phyloP scores from a whole-genome alignment of 2,329 filamentous ascomycete genomes.

The Penicillium sclerotiorum region DNA sequence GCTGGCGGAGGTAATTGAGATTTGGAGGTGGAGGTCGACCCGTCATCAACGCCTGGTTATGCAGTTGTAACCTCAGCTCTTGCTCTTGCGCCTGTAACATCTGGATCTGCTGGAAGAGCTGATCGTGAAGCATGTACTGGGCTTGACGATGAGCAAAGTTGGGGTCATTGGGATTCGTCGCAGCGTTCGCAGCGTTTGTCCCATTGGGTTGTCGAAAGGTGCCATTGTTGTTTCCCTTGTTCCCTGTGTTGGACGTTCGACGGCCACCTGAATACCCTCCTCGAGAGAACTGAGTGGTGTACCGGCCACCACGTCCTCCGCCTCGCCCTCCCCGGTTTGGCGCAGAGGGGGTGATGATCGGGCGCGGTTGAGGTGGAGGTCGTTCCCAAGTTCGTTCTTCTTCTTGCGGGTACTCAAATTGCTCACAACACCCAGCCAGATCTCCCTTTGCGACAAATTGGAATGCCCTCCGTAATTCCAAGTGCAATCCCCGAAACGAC shows the following conservation, averaged over 20 bases:
- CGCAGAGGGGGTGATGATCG: slow-evolving; percentile 50
- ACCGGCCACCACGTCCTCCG: slow-evolving; percentile 44
- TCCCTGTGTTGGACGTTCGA: slow-evolving; percentile 60
- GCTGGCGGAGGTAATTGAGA: slow-evolving; percentile 44
- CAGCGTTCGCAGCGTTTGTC: slow-evolving; percentile 22
- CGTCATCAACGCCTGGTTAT: slow-evolving; percentile 48
- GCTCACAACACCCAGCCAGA: slow-evolving; percentile 80
- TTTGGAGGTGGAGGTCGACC: slow-evolving; percentile 38
- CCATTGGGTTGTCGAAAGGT: slow-evolving; percentile 40
- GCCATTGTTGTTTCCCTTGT: slow-evolving; percentile 37
- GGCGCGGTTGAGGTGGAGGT: slow-evolving; percentile 58
- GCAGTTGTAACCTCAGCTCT: slow-evolving; percentile 50
- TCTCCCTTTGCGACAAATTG: slow-evolving; percentile 77
- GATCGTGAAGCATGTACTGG: slow-evolving; percentile 52
- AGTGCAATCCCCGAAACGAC: slow-evolving; percentile 86
- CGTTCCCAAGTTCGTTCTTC: slow-evolving; percentile 64
- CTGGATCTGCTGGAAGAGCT: slow-evolving; percentile 54
- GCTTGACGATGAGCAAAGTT: slow-evolving; percentile 49
- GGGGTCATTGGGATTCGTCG: slow-evolving; percentile 36
- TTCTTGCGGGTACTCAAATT: slow-evolving; percentile 85
- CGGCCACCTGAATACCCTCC: slow-evolving; percentile 51
- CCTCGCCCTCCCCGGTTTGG: slow-evolving; percentile 53
- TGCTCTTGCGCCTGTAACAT: slow-evolving; percentile 54
- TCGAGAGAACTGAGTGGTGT: slow-evolving; percentile 52
- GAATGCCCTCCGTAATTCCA: slow-evolving; percentile 87